Base-by-base conservation (phyloP, 1,284 basidiomycete genomes). In the Leccinum subrobustum region DNA sequence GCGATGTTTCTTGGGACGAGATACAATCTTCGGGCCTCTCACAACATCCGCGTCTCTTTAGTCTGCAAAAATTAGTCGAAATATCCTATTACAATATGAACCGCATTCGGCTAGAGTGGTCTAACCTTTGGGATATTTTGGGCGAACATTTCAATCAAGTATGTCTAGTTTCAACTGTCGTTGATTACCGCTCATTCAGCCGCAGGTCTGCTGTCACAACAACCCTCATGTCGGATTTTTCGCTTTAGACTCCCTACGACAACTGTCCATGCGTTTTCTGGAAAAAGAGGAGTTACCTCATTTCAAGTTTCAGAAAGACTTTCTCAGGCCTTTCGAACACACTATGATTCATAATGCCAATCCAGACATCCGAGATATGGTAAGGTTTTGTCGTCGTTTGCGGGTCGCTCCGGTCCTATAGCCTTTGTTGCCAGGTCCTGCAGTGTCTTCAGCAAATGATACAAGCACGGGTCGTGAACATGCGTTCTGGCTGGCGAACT, bases 41-140 rank as follows among this genome's bases (percentile, higher is more conserved):
- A 6, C 90, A 95, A 65, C 91, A 94, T 70, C 97, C 97, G 2
- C 87, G 97, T 52, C 82, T 98, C 61, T 99, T 99, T 81, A 98
- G 96, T 75, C 79, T 99, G 64, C 97, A 99, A 75, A 99, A 99
- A 78, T 81, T 99, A 52, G 97, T 99, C 53, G 97, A 99, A 75
- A 99, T 99, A 65, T 97, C 95, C 23, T 99, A 99, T 78, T 99
- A 99, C 80, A 99, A 99, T 78, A 99, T 99, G 97, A 90, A 83
- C 63, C 91, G 97, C 61, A 99, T 99, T 73, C 93, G 97, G 75
- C 80, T 99, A 61, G 97, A 99, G 75, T 99, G 97, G 97, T 96
- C 94, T 3, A 92, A 95, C 76, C 84, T 99, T 65, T 99, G 98
- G 98, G 88, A 92, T 63, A 99, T 99, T 61, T 81, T 99, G 18